Conservation (phyloP, 306 rosid genomes). For the Vicia sativa region DNA sequence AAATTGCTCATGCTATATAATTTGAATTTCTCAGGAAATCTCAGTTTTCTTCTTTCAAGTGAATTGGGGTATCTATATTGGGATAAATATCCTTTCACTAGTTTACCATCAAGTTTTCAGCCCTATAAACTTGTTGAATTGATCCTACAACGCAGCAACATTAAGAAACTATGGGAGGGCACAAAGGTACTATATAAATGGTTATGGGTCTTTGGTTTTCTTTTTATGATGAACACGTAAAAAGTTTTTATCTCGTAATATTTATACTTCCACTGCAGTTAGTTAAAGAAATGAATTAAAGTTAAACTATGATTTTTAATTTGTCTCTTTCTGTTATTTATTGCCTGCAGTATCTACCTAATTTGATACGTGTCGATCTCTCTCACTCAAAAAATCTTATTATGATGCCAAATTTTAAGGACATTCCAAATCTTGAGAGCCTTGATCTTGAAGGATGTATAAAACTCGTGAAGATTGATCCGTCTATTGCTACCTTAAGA, state of each 20-base stretch:
- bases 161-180: conserved; percentile 31
- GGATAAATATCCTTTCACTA: not conserved
- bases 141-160: not conserved
- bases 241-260: not conserved
- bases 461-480: conserved; percentile 6
- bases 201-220: not conserved
- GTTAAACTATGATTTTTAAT: not conserved
- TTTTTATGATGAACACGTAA: not conserved
- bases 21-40: not conserved
- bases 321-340: not conserved
- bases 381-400: conserved; percentile 17
- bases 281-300: not conserved
- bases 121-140: conserved; percentile 13
- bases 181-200: conserved; percentile 7
- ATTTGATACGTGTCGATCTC: conserved; percentile 17
- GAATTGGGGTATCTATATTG: not conserved
- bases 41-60: conserved; percentile 9
- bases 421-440: conserved; percentile 2
- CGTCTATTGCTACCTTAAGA: conserved; percentile 28
- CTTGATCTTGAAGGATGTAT: conserved; percentile 36
- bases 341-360: not conserved
- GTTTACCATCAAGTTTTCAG: conserved; percentile 32
- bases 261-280: not conserved
- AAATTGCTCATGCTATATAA: not conserved
- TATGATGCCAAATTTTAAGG: conserved; percentile 12